Evolutionary conservation across 2,329 filamentous ascomycete genomes (phyloP), one percentile per base, ranked within the genome.

Genomic region (Thelonectria rubi): DNA sequence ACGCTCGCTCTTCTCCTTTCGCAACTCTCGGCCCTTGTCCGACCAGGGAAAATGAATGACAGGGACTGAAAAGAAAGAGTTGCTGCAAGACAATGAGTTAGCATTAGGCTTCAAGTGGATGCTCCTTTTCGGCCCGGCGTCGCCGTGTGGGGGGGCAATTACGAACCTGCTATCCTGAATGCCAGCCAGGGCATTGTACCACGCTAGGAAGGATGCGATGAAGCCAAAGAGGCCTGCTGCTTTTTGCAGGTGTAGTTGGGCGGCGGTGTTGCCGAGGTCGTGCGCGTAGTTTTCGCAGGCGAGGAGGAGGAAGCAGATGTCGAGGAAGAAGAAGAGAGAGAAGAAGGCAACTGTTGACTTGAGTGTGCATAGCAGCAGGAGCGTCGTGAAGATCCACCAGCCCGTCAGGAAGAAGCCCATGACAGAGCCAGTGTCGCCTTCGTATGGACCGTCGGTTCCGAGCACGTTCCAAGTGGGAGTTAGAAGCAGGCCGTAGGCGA

Each of bases 1-100:
- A 58, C 68, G 69, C 52, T 74, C 72, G 18, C 62, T 64, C 73
- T 90, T 82, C 65, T 72, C 70, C 62, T 73, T 75, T 63, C 88
- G 85, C 63, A 75, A 77, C 77, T 88, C 84, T 65, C 85, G 86
- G 55, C 87, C 91, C 80, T 90, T 91, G 72, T 91, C 90, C 39
- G 91, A 94, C 94, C 94, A 97, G 55, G 94, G 94, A 84, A 97
- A 96, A 84, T 97, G 93, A 72, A 91, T 89, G 65, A 97, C 93
- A 53, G 94, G 94, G 64, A 97, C 88, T 77, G 95, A 84, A 84
- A 97, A 95, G 88, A 97, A 97, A 26, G 86, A 89, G 80, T 89
- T 89, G 82, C 92, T 95, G 72, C 63, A 46, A 57, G n/a, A 9
- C 54, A 56, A 18, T 14, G 48, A 50, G 74, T 82, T 75, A 82